phyloP scores from a whole-genome alignment of 306 rosid species.

The Ormosia semicastrata region DNA sequence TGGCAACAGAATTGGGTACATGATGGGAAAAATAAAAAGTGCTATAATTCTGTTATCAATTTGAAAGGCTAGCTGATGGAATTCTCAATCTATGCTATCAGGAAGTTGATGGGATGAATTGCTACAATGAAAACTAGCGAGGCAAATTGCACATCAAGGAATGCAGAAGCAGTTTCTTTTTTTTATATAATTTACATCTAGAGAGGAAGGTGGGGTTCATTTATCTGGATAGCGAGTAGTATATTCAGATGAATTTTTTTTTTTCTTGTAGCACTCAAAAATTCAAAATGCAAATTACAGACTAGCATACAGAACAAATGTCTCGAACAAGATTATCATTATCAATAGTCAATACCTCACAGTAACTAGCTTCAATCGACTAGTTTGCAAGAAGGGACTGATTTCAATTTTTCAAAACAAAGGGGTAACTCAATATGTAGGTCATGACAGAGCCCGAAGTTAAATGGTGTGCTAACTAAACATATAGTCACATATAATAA shows the following conservation, averaged over 20 bases:
- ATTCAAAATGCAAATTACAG: neutral
- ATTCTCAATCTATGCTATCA: neutral
- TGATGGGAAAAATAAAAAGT: neutral
- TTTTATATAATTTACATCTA: neutral
- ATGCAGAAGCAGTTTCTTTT: neutral
- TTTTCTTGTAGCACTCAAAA: neutral
- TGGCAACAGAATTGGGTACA: neutral
- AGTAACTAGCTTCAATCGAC: neutral
- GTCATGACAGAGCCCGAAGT: neutral
- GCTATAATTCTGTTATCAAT: neutral
- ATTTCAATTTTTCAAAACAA: neutral
- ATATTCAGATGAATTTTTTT: neutral
- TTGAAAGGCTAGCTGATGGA: neutral
- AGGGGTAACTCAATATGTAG: neutral
- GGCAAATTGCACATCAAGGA: neutral
- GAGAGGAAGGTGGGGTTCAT: neutral
- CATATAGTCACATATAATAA: too few relatives aligned
- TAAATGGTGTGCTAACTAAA: too few relatives aligned
- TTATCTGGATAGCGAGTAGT: neutral
- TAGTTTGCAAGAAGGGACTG: neutral
- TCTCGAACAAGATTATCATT: neutral
- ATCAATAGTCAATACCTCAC: neutral
- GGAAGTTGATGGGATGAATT: neutral
- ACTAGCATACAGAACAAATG: neutral
- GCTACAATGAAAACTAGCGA: neutral